Evolutionary conservation across 495 filamentous ascomycete species (phyloP), one percentile per base, ranked within the genome.

Genomic region (Elaphomyces granulatus): DNA sequence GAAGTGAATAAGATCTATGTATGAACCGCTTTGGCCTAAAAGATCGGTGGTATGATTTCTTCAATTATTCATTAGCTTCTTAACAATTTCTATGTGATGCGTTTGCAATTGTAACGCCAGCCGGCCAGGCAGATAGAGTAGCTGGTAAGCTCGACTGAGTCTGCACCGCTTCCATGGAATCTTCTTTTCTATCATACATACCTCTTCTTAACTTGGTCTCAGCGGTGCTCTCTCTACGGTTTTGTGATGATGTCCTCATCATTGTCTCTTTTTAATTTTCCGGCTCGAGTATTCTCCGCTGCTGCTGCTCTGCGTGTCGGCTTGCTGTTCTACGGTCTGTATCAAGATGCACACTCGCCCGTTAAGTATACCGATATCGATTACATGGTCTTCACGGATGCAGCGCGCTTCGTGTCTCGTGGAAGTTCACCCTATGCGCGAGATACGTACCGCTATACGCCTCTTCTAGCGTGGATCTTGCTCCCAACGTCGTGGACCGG

Each of bases 291-390:
- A 37, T 86, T 93, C 53, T 41, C 75, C 17, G 62, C 72, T 12
- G 81, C 88, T 2, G 68, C 75, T 20, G 40, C 74, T 15, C 70
- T 96, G 2, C 80, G 90, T 36, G 46, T 71, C 6, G 58, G 64
- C 15, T 70, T 98, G 41, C 71, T 95, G 17, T 45, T 88, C 44
- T 95, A 94, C 57, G 90, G 92, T 28, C 71, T 83, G 41, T 80
- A 79, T 64, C 90, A 98, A 69, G 90, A 98, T 56, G 77, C 83
- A 43, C 69, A 83, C 61, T 90, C 86, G 8, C 71, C 86, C 2
- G 60, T 98, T 49, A 94, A 94, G 60, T 98, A 95, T 69, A 98
- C 92, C 38, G 90, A 98, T 60, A 94, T 98, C 53, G 90, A 98
- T 71, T 98, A 98, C 67, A 77, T 82, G 49, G 90, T 98, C 44